Base-by-base conservation (phyloP, 2,329 filamentous ascomycete species). In the Beauveria rudraprayagi region DNA sequence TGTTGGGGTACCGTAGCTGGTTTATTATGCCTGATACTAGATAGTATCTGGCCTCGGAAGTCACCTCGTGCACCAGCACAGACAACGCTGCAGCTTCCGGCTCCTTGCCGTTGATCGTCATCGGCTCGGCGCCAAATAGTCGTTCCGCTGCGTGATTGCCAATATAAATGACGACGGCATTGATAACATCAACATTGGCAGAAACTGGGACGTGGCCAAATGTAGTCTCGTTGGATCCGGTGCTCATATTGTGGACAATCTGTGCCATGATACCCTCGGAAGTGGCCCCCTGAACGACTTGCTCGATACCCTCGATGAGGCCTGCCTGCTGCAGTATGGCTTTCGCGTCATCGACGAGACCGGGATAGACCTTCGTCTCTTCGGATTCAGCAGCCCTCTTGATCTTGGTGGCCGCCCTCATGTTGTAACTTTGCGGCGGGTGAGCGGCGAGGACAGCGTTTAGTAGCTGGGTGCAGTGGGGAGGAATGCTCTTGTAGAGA, bases 1-100 rank as follows among this genome's bases (percentile, higher is more conserved):
- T 86, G 70, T 92, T 96, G 11, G 92, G 91, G 72, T 89, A 96
- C 63, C 94, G 89, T 54, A 99, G 83, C 75, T 97, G 92, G 73
- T 97, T 96, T 61, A 91, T 83, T 70, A 99, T 91, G 66, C 90
- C 90, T 67, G 83, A 86, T 61, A 97, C 76, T 62, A 99, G 79
- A 71, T 91, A 90, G 76, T 96, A 96, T 59, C 92, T 87, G 24
- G 87, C 86, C 73, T 95, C 91, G 0, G 90, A 83, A 44, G 83
- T 80, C 44, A 95, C 79, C 63, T 89, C 88, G 67, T 89, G 87
- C 10, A 90, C 83, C 34, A 99, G 80, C 67, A 89, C 86, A 62
- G 88, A 88, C 62, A 99, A 76, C 16, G 94, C 79, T 51, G 84
- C 84, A 41, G 89, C 85, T 66, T 93, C 89, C 34, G 73, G 66